Percentiles rank a stretch among this genome's conserved stretches.
Evolutionary conservation across 2,329 filamentous ascomycete genomes (phyloP).

Genomic region (Paramyrothecium roridum): DNA sequence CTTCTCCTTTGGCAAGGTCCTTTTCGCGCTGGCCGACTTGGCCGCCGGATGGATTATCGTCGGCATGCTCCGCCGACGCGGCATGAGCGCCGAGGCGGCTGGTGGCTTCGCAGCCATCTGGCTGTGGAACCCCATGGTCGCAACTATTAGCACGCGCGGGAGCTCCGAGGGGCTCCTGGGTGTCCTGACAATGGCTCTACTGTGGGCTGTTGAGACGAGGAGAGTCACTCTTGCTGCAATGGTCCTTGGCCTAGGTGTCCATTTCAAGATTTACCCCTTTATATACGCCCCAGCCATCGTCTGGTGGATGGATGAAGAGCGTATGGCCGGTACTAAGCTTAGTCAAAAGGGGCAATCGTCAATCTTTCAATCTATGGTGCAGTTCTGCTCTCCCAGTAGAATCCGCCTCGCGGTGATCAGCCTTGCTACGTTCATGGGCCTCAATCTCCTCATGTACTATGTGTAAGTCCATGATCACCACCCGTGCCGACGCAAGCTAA

Average conservation of each 20-base stretch:
- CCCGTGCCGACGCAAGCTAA: constrained; percentile 1
- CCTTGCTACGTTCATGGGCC: constrained; percentile 65
- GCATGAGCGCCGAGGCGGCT: constrained; percentile 52
- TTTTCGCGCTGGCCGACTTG: constrained; percentile 83
- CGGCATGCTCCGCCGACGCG: constrained; percentile 30
- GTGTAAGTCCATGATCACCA: constrained; percentile 46
- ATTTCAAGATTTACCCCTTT: constrained; percentile 99
- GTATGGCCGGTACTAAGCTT: constrained; percentile 21
- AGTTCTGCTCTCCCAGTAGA: constrained; percentile 52
- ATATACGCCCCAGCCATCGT: constrained; percentile 83
- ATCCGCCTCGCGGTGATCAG: constrained; percentile 61
- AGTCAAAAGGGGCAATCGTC: constrained; percentile 10
- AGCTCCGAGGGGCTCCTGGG: constrained; percentile 90
- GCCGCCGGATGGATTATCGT: constrained; percentile 77
- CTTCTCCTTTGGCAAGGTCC: constrained; percentile 82
- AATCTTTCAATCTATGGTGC: constrained; percentile 16
- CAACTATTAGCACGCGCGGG: constrained; percentile 90
- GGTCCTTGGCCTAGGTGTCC: constrained; percentile 78
- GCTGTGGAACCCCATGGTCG: constrained; percentile 97
- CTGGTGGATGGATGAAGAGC: constrained; percentile 71
- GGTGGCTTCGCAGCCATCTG: constrained; percentile 81
- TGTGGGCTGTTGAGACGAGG: constrained; percentile 75
- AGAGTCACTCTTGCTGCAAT: constrained; percentile 65
- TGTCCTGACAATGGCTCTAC: constrained; percentile 74
- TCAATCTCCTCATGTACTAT: constrained; percentile 78